Evolutionary conservation across 129 eudicot genomes (phyloP).

Genomic region (Logfia minima): DNA sequence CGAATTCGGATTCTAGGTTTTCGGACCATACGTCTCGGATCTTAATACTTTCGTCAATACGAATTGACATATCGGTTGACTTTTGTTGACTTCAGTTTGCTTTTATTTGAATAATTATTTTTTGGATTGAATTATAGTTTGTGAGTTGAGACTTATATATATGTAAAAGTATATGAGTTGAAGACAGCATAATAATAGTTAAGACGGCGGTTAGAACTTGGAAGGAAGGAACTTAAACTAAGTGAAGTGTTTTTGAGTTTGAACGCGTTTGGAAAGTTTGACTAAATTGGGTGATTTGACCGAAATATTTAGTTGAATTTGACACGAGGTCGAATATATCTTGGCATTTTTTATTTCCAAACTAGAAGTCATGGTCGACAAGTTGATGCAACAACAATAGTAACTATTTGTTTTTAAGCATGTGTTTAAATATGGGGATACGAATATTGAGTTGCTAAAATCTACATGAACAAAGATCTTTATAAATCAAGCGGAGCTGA

Average conservation of each 20-base stretch:
- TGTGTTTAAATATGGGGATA: neutral
- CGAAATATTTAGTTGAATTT: neutral
- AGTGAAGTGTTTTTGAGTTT: slow-evolving; percentile 41
- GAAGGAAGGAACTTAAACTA: slow-evolving; percentile 6
- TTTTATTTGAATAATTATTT: neutral
- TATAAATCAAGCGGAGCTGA: too few species aligned
- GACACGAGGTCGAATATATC: slow-evolving; percentile 24
- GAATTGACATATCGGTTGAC: slow-evolving; percentile 1
- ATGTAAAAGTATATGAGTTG: neutral
- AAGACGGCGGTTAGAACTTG: slow-evolving; percentile 9
- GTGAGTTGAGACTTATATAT: slow-evolving; percentile 7
- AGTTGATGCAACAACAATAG: neutral
- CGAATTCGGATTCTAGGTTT: slow-evolving; percentile 61
- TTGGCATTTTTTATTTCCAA: neutral
- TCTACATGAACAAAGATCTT: too few species aligned
- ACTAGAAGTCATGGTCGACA: slow-evolving; percentile 6
- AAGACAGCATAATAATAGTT: slow-evolving; percentile 22
- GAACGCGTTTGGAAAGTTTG: slow-evolving; percentile 23
- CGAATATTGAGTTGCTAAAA: too few species aligned
- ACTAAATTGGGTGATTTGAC: neutral
- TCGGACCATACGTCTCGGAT: slow-evolving; percentile 62
- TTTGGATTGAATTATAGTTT: neutral
- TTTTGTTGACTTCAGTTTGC: neutral
- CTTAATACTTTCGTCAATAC: slow-evolving; percentile 30
- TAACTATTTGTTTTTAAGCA: too few species aligned